Conservation (phyloP, 176 grass and related monocot genomes). For the Triticum dicoccoides region DNA sequence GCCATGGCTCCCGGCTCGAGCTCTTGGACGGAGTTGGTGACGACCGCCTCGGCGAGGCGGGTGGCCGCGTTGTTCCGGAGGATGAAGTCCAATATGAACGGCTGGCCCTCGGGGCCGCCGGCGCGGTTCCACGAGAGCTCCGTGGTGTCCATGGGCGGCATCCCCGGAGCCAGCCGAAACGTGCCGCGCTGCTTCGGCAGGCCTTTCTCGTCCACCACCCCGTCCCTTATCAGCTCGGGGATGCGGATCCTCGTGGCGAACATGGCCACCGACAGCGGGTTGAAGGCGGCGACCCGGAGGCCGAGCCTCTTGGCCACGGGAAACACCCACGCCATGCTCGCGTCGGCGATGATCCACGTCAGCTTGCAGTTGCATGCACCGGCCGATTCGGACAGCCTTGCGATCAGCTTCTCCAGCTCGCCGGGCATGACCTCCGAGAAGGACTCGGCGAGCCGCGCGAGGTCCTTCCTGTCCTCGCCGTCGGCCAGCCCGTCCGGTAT, state of each 20-base stretch:
- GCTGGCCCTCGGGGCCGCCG: slow-evolving; percentile 13
- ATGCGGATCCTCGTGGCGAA: slow-evolving; percentile 37
- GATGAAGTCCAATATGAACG: slow-evolving; percentile 7
- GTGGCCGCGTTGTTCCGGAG: slow-evolving; percentile 39
- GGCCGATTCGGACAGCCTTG: not conserved
- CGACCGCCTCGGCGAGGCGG: slow-evolving; percentile 32
- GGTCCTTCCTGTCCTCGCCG: slow-evolving; percentile 46
- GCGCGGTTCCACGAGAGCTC: slow-evolving; percentile 48
- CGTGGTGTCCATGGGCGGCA: slow-evolving; percentile 40
- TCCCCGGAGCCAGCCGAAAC: slow-evolving; percentile 44
- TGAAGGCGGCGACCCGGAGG: slow-evolving; percentile 41
- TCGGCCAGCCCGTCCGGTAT: slow-evolving; percentile 58
- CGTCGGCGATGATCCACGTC: slow-evolving; percentile 56
- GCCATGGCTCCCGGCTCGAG: slow-evolving; percentile 39
- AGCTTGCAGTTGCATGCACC: slow-evolving; percentile 12
- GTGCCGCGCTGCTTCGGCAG: slow-evolving; percentile 28
- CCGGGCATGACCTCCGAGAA: slow-evolving; percentile 40
- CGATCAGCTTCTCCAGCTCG: slow-evolving; percentile 48
- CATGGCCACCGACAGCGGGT: slow-evolving; percentile 27
- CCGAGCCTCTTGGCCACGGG: slow-evolving; percentile 32
- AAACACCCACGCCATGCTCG: slow-evolving; percentile 60
- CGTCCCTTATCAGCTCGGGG: slow-evolving; percentile 43
- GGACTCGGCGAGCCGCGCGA: slow-evolving; percentile 33
- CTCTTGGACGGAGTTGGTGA: slow-evolving; percentile 56
- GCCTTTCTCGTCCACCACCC: slow-evolving; percentile 46